A percentile compares a stretch with the other conserved stretches of the same genome.
Evolutionary conservation across 2,329 filamentous ascomycete species (phyloP).

Genomic region (Fusarium bactridioides): DNA sequence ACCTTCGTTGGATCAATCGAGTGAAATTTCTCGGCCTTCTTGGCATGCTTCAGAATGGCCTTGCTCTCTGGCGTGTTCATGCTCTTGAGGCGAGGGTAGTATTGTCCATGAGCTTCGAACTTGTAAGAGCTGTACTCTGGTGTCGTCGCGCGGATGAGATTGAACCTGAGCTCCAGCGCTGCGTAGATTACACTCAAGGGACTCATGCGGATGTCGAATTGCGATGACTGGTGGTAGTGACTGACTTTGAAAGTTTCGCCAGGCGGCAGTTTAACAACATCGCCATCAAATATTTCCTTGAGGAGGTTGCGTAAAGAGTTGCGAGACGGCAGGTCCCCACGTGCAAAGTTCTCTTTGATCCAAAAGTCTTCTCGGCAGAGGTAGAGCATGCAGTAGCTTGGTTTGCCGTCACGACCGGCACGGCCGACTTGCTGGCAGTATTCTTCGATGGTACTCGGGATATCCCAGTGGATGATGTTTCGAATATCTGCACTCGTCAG

Average conservation of each 20-base stretch:
- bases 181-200: conserved; percentile 64
- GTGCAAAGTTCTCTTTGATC: conserved; percentile 65
- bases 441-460: conserved; percentile 61
- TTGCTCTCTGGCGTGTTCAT: conserved; percentile 53
- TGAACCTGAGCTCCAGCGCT: conserved; percentile 66
- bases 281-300: conserved; percentile 57
- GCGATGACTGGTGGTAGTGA: conserved; percentile 53
- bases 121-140: conserved; percentile 65
- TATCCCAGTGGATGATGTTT: conserved; percentile 62
- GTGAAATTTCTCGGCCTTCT: conserved; percentile 52
- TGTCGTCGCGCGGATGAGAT: conserved; percentile 63
- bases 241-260: conserved; percentile 49
- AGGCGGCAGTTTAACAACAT: conserved; percentile 23
- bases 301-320: conserved; percentile 58
- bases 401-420: conserved; percentile 61
- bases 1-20: conserved; percentile 58
- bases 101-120: conserved; percentile 51
- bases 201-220: conserved; percentile 62
- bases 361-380: conserved; percentile 66
- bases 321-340: conserved; percentile 65
- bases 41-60: conserved; percentile 53
- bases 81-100: conserved; percentile 42
- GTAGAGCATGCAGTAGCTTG: conserved; percentile 65
- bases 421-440: conserved; percentile 67
- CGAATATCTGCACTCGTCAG: conserved; percentile 53